Percentiles rank a stretch among this genome's conserved stretches.
Conservation (phyloP, 2,329 filamentous ascomycete genomes). For the Aspergillus tamarii region DNA sequence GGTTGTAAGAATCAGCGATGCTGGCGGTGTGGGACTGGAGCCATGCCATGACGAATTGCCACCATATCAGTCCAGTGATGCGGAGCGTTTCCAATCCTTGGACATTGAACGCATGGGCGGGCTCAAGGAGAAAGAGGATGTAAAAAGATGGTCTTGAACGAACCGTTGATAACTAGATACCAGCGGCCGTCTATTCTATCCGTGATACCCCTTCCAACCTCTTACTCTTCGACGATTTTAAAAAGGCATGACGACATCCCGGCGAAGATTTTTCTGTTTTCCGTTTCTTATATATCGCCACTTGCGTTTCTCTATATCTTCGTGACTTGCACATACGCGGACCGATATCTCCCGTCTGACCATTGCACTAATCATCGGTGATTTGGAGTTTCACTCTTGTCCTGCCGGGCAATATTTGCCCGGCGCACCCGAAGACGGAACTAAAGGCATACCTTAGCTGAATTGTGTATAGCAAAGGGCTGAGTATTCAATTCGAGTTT, state of each 20-base stretch:
- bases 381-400: neutral
- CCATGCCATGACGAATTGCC: conserved; percentile 80
- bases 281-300: conserved; percentile 27
- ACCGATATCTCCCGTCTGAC: conserved; percentile 19
- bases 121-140: conserved; percentile 79
- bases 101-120: conserved; percentile 95
- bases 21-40: conserved; percentile 81
- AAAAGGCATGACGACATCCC: conserved; percentile 38
- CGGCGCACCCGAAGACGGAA: conserved; percentile 9
- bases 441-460: conserved; percentile 20
- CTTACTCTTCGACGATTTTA: conserved; percentile 32
- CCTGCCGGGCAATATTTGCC: conserved; percentile 4
- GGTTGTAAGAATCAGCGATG: conserved; percentile 87
- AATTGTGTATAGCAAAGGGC: conserved; percentile 36
- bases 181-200: conserved; percentile 9
- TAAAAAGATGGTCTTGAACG: conserved; percentile 39
- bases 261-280: conserved; percentile 28
- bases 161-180: conserved; percentile 2
- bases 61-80: conserved; percentile 82
- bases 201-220: conserved; percentile 18
- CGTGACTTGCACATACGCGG: conserved; percentile 38
- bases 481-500: conserved; percentile 28
- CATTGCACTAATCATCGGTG: conserved; percentile 11
- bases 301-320: conserved; percentile 22
- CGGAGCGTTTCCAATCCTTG: conserved; percentile 83